Conservation (phyloP, 495 filamentous ascomycete species). For the Tuber microsphaerosporum region DNA sequence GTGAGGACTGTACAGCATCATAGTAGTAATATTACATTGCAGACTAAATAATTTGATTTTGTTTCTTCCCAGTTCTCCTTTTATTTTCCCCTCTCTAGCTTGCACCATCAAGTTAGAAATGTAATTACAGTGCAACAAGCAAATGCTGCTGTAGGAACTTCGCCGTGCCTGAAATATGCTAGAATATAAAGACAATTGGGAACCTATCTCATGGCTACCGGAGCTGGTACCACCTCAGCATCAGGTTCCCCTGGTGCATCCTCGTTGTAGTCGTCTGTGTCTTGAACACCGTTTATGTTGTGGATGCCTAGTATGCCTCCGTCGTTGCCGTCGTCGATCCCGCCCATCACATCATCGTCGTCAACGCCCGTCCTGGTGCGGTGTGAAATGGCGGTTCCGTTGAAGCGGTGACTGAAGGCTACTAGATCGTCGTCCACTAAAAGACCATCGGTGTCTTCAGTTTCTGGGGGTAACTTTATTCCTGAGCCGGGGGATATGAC, state of each 20-base stretch:
- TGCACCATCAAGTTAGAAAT: not conserved
- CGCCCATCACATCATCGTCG: not conserved
- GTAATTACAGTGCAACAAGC: not conserved
- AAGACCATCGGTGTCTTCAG: conserved; percentile 26
- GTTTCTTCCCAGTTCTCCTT: not conserved
- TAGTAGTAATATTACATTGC: not conserved
- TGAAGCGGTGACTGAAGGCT: conserved; percentile 37
- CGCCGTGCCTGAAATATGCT: not conserved
- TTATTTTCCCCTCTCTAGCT: not conserved
- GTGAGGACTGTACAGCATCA: not conserved
- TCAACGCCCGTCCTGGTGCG: not conserved
- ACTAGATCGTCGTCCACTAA: conserved; percentile 37
- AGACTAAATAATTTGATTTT: not conserved
- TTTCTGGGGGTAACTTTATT: conserved; percentile 38
- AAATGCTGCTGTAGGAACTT: not conserved
- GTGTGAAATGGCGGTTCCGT: conserved; percentile 6
- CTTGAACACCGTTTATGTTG: not conserved
- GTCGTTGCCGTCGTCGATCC: not conserved
- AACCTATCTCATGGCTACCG: not conserved
- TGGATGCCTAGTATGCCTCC: not conserved
- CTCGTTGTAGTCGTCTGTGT: not conserved
- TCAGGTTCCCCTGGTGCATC: not conserved
- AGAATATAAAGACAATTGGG: not conserved
- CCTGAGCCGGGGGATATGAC: conserved; percentile 32
- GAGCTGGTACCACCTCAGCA: not conserved